Conservation (phyloP, 345 rosid species). For the Heritiera fomes region DNA sequence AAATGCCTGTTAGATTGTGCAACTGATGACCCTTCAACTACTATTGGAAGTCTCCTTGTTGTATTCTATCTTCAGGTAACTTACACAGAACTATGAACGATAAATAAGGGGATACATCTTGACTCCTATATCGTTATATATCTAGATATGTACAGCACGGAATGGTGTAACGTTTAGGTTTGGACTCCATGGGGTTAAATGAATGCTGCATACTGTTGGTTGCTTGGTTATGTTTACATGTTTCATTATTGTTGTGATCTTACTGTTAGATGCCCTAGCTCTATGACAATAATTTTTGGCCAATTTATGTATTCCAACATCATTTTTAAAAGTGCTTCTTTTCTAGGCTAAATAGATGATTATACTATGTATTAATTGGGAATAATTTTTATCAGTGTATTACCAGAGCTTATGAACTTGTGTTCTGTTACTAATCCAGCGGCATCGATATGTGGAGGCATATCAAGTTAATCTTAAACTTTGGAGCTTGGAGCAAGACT, state of each 20-base stretch:
- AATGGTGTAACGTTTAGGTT: background rate
- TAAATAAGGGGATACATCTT: background rate
- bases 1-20: slow-evolving; percentile 83
- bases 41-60: slow-evolving; percentile 77
- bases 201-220: background rate
- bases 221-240: background rate
- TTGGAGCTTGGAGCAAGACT: slow-evolving; percentile 65
- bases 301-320: slow-evolving; percentile 2
- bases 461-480: slow-evolving; percentile 70
- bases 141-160: background rate
- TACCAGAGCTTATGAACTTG: slow-evolving; percentile 7
- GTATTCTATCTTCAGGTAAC: slow-evolving; percentile 91
- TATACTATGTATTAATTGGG: background rate
- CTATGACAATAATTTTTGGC: background rate
- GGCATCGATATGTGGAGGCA: slow-evolving; percentile 85
- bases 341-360: background rate
- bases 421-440: slow-evolving; percentile 51
- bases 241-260: background rate
- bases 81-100: background rate
- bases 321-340: background rate
- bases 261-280: slow-evolving; percentile 9
- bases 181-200: background rate
- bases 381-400: background rate
- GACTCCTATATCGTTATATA: background rate
- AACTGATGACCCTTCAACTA: slow-evolving; percentile 64